phyloP scores from a whole-genome alignment of 108 stramenopile species.

The Schizochytrium sp. region DNA sequence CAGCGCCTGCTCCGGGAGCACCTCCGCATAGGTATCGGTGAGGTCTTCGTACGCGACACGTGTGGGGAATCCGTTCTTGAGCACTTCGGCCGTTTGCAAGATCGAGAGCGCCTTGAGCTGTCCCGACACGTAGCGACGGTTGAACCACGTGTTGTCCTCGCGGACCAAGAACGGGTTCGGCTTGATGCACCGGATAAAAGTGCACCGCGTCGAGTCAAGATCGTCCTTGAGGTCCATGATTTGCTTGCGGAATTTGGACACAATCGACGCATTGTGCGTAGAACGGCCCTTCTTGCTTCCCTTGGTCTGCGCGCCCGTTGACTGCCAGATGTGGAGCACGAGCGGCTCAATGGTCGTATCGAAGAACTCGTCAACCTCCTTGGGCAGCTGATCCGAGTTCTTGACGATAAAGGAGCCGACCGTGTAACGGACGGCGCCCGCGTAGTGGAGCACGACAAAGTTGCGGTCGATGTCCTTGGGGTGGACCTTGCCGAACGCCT shows the following conservation, averaged over 20 bases:
- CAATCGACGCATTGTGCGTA: conserved; percentile 28
- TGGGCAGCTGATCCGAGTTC: conserved; percentile 24
- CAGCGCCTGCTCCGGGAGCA: conserved; percentile 19
- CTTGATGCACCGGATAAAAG: conserved; percentile 48
- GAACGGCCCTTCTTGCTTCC: background rate
- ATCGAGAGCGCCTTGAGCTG: conserved; percentile 44
- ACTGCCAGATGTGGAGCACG: background rate
- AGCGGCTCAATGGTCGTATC: background rate
- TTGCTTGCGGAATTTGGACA: conserved; percentile 62
- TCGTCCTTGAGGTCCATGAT: conserved; percentile 16
- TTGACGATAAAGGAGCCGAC: background rate
- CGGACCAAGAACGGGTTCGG: conserved; percentile 41
- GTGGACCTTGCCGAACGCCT: conserved; percentile 17
- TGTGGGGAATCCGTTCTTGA: conserved; percentile 43
- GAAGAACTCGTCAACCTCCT: background rate
- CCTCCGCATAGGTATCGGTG: conserved; percentile 27
- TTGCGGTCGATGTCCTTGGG: conserved; percentile 23
- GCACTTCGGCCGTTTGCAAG: conserved; percentile 44
- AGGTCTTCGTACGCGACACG: conserved; percentile 36
- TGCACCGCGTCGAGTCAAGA: conserved; percentile 22
- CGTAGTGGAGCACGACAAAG: conserved; percentile 27
- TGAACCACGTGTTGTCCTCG: conserved; percentile 28
- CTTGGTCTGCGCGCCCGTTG: background rate
- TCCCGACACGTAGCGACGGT: conserved; percentile 30
- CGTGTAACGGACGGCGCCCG: conserved; percentile 20